Evolutionary conservation across 495 filamentous ascomycete genomes (phyloP), one percentile per base, ranked within the genome.

Genomic region (Tuber melanosporum): DNA sequence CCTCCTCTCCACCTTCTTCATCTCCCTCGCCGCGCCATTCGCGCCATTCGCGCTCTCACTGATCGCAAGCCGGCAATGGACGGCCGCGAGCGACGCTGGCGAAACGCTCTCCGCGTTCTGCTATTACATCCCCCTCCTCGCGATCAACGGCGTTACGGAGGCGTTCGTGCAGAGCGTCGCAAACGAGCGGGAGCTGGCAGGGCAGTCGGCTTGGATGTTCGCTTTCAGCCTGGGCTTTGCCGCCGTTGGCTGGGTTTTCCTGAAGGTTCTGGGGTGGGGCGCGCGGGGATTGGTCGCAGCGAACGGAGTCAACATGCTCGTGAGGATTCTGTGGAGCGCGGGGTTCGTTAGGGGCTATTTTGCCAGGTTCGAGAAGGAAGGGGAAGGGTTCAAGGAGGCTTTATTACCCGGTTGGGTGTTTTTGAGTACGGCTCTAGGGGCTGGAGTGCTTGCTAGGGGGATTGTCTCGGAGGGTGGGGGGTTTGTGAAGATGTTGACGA

Each of bases 131-230:
- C 95, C 95, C 22, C 88, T 98, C 9, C 86, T 99, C 1, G 96
- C 94, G 1, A 84, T 97, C 77, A 99, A 99, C 82, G 95, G 95
- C 62, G 90, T 98, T 44, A 89, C 91, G 3, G 95, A 99, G 85
- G 93, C 95, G 0, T 98, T 98, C 77, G 93, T 98, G 17, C 90
- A 93, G 10, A 92, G 92, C 39, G 91, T 95, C 36, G 94, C 95
- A 0, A 91, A 87, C 8, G 85, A 91, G 74, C 77, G 84, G 1
- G 87, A 98, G 72, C 87, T 99, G 22, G 88, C 91, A 45, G 83
- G 79, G 5, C 95, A 99, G 84, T 91, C 91, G 5, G 81, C 87
- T 5, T 95, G 90, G 91, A 98, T 98, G 94, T 87, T 88, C 6
- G 87, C 83, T 3, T 95, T 97, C 77, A 93, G 91, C 20, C 85